Evolutionary conservation across 495 filamentous ascomycete genomes (phyloP).

Genomic region (Daldinia bambusicola): DNA sequence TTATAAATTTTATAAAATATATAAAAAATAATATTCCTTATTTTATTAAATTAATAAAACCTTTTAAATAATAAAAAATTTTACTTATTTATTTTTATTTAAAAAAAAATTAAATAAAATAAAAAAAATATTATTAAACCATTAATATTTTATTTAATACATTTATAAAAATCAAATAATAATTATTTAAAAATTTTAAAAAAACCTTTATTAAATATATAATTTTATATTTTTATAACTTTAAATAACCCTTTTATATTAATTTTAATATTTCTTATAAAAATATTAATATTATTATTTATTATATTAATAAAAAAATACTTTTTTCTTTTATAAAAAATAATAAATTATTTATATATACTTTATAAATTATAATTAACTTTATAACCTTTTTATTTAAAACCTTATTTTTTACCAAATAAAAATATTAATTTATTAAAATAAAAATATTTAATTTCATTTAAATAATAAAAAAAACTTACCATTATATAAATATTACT

Average conservation of each 20-base stretch:
- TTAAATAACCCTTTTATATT: background rate
- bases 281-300: slow-evolving; percentile 8
- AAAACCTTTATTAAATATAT: slow-evolving; percentile 2
- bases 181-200: slow-evolving; percentile 8
- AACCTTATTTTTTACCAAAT: background rate
- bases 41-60: background rate
- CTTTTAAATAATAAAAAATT: slow-evolving; percentile 4
- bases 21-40: slow-evolving; percentile 4
- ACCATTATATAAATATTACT: slow-evolving; percentile 9
- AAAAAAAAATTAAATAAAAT: background rate
- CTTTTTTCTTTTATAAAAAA: background rate
- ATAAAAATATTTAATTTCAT: slow-evolving; percentile 11
- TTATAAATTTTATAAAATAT: slow-evolving; percentile 14
- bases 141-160: background rate
- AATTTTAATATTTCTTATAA: slow-evolving; percentile 12
- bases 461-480: slow-evolving; percentile 5
- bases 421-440: slow-evolving; percentile 17
- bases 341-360: background rate
- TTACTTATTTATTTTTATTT: background rate
- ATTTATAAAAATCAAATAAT: background rate
- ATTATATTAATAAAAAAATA: slow-evolving; percentile 9
- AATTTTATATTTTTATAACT: slow-evolving; percentile 9
- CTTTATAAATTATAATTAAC: slow-evolving; percentile 5
- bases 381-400: slow-evolving; percentile 1
- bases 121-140: background rate